Evolutionary conservation across 257 asterid genomes (phyloP), one percentile per base, ranked within the genome.

Genomic region (Thymus mandschuricus): DNA sequence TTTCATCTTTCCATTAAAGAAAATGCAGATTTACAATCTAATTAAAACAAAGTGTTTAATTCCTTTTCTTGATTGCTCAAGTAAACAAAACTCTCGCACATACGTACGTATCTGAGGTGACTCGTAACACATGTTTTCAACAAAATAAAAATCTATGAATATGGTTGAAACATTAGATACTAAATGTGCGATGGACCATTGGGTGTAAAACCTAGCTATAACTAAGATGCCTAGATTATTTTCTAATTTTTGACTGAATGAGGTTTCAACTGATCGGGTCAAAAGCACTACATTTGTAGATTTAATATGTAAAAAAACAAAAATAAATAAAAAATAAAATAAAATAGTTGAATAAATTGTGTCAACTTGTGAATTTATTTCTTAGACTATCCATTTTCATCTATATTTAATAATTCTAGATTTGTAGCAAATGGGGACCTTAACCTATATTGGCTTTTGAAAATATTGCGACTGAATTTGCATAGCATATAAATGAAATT

Each of bases 311-410:
- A 49, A 58, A 3, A 27, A 2, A 29, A 56, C 38, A 56, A 9
- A 28, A 8, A 29, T 10, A 9, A 13, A 49, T 13, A 12, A 10
- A 12, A 5, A 7, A 7, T 15, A n/a, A 9, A n/a, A 29, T 56
- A 28, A 56, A 21, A 21, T 21, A 21, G 21, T 21, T 58, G 9
- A 58, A 10, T 5, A 31, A 58, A 33, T 31, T 58, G 64, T 33
- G 28, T 31, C 27, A 58, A 58, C 64, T 58, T 30, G 64, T 58
- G 64, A 58, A 58, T 58, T 33, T 58, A 58, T 58, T 58, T 12
- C 43, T 52, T 58, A 1, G 58, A 52, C 55, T 13, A 52, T 21
- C 10, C 31, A 6, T 5, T 15, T 15, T 5, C 28, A 13, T 29
- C 57, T 51, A 51, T 12, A 3, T 49, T 49, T 12, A 49, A 48